Base-by-base conservation (phyloP, 257 asterid species). In the Plantago elongata region DNA sequence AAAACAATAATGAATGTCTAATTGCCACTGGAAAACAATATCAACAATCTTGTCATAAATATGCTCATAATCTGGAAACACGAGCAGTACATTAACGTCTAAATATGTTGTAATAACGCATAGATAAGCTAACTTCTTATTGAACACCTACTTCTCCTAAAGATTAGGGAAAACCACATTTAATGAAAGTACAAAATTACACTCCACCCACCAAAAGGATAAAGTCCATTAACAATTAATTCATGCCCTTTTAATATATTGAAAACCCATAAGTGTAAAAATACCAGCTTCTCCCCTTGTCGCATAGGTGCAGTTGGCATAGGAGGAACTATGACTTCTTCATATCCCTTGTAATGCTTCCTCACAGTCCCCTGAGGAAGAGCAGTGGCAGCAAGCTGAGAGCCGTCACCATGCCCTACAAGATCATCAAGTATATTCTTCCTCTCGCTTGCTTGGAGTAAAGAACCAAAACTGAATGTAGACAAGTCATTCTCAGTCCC, bases 251-350 rank as follows among this genome's bases (percentile, higher is more conserved):
- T 34, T 34, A 7, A 34, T 0, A 4, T 34, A 34, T 7, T 34
- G 5, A 4, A 34, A 34, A 5, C 72, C 50, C 38, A 62, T 40
- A 7, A 62, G 56, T 63, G 51, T 43, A 69, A 67, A 62, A 47
- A 38, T 77, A 89, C 97, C 95, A 92, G 86, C 72, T 72, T 89
- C 82, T 92, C 99, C 75, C 96, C 96, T 52, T 95, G 97, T 77
- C 80, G 84, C 96, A 92, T 69, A 48, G 99, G 89, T 64, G 99
- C 95, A 77, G 97, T 89, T 70, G 87, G 86, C 50, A 83, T 78
- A 60, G 97, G 88, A 66, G 99, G 99, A 65, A 92, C 67, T 57
- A 62, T 83, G 70, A 92, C 96, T 92, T 92, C 99, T 81, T 86
- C 99, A 64, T 89, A 89, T 64, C 97, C 97, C 71, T 86, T 85